These are phyloP conservation scores for Kazachstania viticola DNA, from an alignment of 805 yeast species.

Conservation along the genomic window DNA sequence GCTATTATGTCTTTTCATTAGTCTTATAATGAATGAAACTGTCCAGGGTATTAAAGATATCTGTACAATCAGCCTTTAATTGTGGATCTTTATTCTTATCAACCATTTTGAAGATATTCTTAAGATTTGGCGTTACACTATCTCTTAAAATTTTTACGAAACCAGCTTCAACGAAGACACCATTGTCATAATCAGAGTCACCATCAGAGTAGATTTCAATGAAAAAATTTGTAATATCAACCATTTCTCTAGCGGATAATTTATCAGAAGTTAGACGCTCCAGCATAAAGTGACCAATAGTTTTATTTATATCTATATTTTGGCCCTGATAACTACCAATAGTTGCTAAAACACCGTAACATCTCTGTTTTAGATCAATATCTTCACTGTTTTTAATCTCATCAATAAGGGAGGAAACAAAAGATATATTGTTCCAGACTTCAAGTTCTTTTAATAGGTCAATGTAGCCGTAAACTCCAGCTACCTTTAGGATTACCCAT, in stretches of 20 bases:
- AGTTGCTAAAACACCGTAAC: conserved; percentile 41
- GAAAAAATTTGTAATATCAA: conserved; percentile 53
- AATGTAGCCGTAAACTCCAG: conserved; percentile 5
- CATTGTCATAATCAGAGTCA: conserved; percentile 50
- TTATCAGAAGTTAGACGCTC: conserved; percentile 16
- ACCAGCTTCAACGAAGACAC: conserved; percentile 48
- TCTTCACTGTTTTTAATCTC: conserved; percentile 12
- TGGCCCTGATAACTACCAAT: conserved; percentile 38
- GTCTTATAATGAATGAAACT: conserved; percentile 72
- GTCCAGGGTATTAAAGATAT: conserved; percentile 51
- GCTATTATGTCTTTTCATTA: conserved; percentile 29
- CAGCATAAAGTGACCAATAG: conserved; percentile 36
- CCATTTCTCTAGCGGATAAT: conserved; percentile 31
- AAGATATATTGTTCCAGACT: conserved; percentile 18
- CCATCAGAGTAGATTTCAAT: conserved; percentile 78
- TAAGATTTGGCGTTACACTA: conserved; percentile 36
- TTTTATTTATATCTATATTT: conserved; percentile 30
- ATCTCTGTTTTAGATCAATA: conserved; percentile 29
- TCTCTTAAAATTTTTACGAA: conserved; percentile 33
- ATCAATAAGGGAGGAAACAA: conserved; percentile 14
- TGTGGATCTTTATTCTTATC: conserved; percentile 51
- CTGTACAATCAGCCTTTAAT: conserved; percentile 54
- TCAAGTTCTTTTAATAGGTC: conserved; percentile 9
- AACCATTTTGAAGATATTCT: conserved; percentile 44
- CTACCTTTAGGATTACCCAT: conserved; percentile 33